Conservation (phyloP, 495 filamentous ascomycete genomes). For the Lasiosphaeriaceae sp. region DNA sequence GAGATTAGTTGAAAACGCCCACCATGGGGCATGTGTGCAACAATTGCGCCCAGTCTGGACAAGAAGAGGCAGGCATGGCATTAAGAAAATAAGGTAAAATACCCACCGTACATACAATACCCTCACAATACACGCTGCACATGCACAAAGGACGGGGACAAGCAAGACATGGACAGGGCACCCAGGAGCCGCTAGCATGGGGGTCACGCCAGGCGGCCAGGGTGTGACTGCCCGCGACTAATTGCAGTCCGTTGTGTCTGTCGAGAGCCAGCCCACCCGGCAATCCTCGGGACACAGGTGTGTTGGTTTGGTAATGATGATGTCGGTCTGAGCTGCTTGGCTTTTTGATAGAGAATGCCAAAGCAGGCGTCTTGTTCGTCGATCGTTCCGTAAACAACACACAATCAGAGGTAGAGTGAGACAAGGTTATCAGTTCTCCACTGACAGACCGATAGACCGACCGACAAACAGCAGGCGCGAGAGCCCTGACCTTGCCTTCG, state of each 20-base stretch:
- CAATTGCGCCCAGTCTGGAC: conserved; percentile 19
- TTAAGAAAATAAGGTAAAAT: conserved; percentile 6
- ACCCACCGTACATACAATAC: neutral
- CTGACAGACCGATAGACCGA: no score
- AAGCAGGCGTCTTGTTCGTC: no score
- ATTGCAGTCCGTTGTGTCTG: neutral
- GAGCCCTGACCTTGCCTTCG: neutral
- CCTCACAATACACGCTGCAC: no score
- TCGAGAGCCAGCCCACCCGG: neutral
- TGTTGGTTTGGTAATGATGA: neutral
- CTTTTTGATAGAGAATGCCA: no score
- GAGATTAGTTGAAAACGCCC: conserved; percentile 29
- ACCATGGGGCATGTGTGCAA: conserved; percentile 11
- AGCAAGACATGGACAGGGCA: conserved; percentile 3
- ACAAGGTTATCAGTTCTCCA: no score
- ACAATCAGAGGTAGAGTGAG: no score
- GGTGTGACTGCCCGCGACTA: neutral
- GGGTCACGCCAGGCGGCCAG: neutral
- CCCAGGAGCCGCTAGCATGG: conserved; percentile 4
- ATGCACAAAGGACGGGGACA: no score
- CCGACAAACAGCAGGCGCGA: neutral
- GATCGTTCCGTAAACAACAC: no score
- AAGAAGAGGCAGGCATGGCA: conserved; percentile 5
- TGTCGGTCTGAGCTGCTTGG: neutral
- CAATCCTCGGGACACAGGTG: conserved; percentile 6